Evolutionary conservation across 805 yeast species (phyloP), one percentile per base, ranked within the genome.

Genomic region (Grigorovia transvaalensis): DNA sequence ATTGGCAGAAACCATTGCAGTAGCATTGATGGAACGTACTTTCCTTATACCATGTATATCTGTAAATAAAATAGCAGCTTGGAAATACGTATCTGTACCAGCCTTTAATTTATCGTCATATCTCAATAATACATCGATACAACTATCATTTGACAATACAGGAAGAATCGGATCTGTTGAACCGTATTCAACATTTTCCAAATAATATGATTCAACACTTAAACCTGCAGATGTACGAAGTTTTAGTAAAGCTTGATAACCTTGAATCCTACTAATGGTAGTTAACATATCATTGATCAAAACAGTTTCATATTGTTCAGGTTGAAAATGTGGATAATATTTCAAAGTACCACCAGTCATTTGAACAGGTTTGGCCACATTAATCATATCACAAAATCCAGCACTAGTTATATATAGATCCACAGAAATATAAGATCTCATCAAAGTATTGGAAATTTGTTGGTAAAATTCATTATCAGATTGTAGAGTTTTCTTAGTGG

Each of bases 141-240:
- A 75, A 46, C 85, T 83, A 56, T 86, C 81, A 17, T 76, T 74
- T 44, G 75, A 75, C 30, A 88, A 67, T 6, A 79, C 71, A 0
- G 95, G 88, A n/a, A 87, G 66, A n/a, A 71, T 67, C 7, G 93
- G 91, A 60, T 85, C 95, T 15, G 72, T 70, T 4, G 68, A 68
- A 13, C 70, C 68, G 33, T 69, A 68, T 17, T 72, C 70, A 9
- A 68, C 63, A 50, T 81, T 74, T 45, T 74, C 76, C 0, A 91
- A 91, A 59, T 84, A 85, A 63, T 89, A 87, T 51, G 80, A 80
- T 15, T 78, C 69, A 9, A 91, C 88, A 62, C 87, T 95, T 50
- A 93, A 71, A 0, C 98, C 98, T 56, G 78, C 81, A 1, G 97
- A 88, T 59, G 90, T 84, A 57, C 99, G 84, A 27, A 89, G 78